phyloP scores from a whole-genome alignment of 2,329 filamentous ascomycete genomes.

The Aspergillus latus region DNA sequence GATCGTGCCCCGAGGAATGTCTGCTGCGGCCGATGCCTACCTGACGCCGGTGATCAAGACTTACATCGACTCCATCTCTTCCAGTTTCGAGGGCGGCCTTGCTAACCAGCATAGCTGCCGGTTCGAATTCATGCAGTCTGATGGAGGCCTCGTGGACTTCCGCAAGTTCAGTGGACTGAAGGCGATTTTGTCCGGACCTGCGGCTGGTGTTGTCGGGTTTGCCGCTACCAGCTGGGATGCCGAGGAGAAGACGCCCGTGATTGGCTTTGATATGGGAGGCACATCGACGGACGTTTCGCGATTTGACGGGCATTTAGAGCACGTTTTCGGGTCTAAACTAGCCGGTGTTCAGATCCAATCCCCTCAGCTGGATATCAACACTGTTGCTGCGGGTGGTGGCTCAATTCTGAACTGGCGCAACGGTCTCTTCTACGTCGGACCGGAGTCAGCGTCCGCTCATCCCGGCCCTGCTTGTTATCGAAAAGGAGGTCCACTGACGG shows the following conservation, averaged over 20 bases:
- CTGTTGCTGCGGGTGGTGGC: constrained; percentile 80
- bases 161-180: constrained; percentile 75
- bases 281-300: constrained; percentile 86
- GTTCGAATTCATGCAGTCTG: constrained; percentile 96
- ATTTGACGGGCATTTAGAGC: constrained; percentile 84
- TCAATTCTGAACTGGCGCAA: constrained; percentile 77
- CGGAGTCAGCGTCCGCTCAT: constrained; percentile 87
- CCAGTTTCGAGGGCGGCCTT: constrained; percentile 77
- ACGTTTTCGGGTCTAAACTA: constrained; percentile 91
- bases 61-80: constrained; percentile 58
- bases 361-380: constrained; percentile 91
- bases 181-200: constrained; percentile 85
- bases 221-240: constrained; percentile 87
- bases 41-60: constrained; percentile 76
- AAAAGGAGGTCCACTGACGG: constrained; percentile 84
- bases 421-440: constrained; percentile 86
- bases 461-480: constrained; percentile 90
- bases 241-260: constrained; percentile 77
- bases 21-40: constrained; percentile 76
- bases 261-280: constrained; percentile 95
- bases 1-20: constrained; percentile 73
- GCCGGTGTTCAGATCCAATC: constrained; percentile 93
- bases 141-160: constrained; percentile 64
- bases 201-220: constrained; percentile 92
- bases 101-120: constrained; percentile 69